Conservation (phyloP, 2,329 filamentous ascomycete species). For the Claviceps sp. region DNA sequence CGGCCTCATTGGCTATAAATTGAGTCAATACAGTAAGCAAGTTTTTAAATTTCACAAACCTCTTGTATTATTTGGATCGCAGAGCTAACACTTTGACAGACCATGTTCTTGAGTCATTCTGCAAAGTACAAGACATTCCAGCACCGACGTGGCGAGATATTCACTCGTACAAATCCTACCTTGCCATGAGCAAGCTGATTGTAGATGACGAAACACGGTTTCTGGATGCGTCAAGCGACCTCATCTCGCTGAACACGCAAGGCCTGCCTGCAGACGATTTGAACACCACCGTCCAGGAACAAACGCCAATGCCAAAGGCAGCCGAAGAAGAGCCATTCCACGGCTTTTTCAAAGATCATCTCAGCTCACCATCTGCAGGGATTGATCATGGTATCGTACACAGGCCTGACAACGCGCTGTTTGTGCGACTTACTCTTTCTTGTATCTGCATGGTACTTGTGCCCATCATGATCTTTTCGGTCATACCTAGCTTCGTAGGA, state of each 20-base stretch:
- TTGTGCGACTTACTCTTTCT: conserved; percentile 1
- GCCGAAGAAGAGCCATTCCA: conserved; percentile 3
- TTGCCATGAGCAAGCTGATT: conserved; percentile 40
- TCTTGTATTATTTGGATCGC: not conserved
- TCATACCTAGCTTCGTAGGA: conserved; percentile 42
- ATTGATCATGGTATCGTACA: not conserved
- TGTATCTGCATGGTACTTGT: conserved; percentile 29
- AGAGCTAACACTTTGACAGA: conserved; percentile 24
- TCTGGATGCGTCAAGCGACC: conserved; percentile 39
- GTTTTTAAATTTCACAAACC: not conserved
- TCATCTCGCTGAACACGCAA: conserved; percentile 27
- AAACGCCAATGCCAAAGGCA: conserved; percentile 12
- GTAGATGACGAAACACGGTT: conserved; percentile 47
- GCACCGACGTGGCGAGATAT: conserved; percentile 36
- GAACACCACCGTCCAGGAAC: conserved; percentile 9
- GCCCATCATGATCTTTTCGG: conserved; percentile 43
- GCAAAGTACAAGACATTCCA: conserved; percentile 34
- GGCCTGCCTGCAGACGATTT: conserved; percentile 4
- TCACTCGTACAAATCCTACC: conserved; percentile 36
- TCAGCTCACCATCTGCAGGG: conserved; percentile 1
- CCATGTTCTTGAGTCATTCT: conserved; percentile 46
- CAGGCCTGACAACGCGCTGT: not conserved
- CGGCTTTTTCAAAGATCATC: conserved; percentile 4
- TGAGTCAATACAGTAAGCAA: conserved; percentile 52
- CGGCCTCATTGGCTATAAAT: conserved; percentile 49